Base-by-base conservation (phyloP, 106 monocot species). In the Acorus calamus region DNA sequence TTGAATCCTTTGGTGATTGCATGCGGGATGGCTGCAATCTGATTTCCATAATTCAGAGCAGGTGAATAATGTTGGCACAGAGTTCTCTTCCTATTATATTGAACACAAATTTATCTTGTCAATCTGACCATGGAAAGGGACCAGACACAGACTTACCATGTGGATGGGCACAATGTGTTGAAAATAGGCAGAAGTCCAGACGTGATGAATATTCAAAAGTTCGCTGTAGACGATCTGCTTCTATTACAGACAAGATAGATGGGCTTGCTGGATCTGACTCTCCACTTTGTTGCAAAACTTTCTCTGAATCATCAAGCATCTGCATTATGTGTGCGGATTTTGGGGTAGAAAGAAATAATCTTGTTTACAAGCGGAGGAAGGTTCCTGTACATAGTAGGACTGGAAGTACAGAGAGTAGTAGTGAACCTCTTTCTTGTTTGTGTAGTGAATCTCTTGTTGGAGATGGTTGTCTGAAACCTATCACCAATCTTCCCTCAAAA, bases 361-460 rank as follows among this genome's bases (percentile, higher is more conserved):
- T 8, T 74, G 64, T 77, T 2, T 74, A 80, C 57, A 80, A 84
- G 55, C 65, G 80, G 65, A 76, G 84, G 70, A 84, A 80, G 59
- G 64, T 77, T 70, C 66, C 28, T 28, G 28, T 28, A 28, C 28
- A 28, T 28, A 28, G 28, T 28, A 28, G 28, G 8, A 48, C 56
- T n/a, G 57, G 51, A 61, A 58, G 11, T 53, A 50, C 58, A 42
- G 58, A 71, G 59, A 48, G 49, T 66, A 76, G 14, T 44, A 14
- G 11, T 73, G 4, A 57, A 5, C 53, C 4, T 61, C 45, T 52
- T 43, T 73, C 62, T 61, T 65, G 9, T 11, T 7, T 57, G 13
- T 44, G 53, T 67, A 72, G 64, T 57, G 53, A 53, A 67, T 55
- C 11, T 44, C 2, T 57, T 65, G 44, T 4, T 43, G 42, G 47